These are phyloP conservation scores for Earliella scabrosa DNA, from an alignment of 1,284 basidiomycete species.

Conservation along the genomic window DNA sequence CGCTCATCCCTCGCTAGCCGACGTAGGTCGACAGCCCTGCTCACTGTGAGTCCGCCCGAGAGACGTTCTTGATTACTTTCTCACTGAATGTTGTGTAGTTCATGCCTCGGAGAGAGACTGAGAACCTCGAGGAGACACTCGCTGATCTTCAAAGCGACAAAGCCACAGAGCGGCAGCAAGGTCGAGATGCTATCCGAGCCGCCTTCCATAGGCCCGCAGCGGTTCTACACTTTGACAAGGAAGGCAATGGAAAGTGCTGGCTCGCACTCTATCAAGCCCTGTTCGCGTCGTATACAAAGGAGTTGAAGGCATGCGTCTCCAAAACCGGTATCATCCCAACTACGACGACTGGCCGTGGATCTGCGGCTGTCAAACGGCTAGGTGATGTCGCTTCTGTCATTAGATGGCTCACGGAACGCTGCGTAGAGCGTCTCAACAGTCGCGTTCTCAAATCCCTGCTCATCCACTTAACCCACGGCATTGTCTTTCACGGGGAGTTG, in stretches of 20 bases:
- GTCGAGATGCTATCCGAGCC: constrained; percentile 58
- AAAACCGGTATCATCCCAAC: constrained; percentile 44
- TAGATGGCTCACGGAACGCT: constrained; percentile 72
- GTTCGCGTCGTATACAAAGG: constrained; percentile 61
- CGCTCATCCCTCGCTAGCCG: no score
- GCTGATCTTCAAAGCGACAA: constrained; percentile 65
- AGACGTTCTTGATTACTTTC: not conserved
- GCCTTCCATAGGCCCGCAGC: constrained; percentile 62
- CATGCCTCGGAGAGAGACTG: constrained; percentile 12
- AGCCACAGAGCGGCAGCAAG: constrained; percentile 75
- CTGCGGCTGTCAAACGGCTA: constrained; percentile 60
- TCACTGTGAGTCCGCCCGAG: not conserved
- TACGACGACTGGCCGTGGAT: constrained; percentile 35
- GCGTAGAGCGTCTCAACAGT: constrained; percentile 55
- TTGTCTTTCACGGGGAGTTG: constrained; percentile 61
- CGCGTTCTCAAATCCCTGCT: constrained; percentile 61
- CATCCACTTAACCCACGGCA: constrained; percentile 67
- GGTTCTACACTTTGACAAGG: constrained; percentile 56
- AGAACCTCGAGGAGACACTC: constrained; percentile 53
- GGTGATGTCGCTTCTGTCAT: constrained; percentile 66
- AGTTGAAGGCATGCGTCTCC: constrained; percentile 59
- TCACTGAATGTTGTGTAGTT: not conserved
- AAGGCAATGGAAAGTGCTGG: constrained; percentile 61
- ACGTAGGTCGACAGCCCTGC: no score
- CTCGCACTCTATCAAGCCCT: constrained; percentile 74